Base-by-base conservation (phyloP, 2,329 filamentous ascomycete species). In the Penicillium sp. region DNA sequence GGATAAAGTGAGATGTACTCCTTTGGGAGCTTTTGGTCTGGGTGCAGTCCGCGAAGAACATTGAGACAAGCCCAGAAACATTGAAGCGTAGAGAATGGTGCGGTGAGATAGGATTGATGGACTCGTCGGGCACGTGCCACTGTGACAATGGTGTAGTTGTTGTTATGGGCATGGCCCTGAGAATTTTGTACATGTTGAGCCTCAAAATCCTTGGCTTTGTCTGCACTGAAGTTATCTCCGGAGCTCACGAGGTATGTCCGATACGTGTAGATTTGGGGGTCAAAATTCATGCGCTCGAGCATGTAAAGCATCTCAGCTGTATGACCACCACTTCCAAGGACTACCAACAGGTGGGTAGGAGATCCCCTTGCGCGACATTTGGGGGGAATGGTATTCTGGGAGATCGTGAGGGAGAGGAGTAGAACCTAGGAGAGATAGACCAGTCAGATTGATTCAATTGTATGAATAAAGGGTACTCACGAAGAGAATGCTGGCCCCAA, bases 261-360 rank as follows among this genome's bases (percentile, higher is more conserved):
- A 66, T 90, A 87, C 5, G 76, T 79, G 70, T 76, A 87, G 76
- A 68, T 74, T 71, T 53, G 71, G 44, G 62, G 79, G 44, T 76
- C 67, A 40, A 80, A 39, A 76, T 75, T 57, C 78, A 79, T 68
- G 83, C 84, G 63, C 82, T 83, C 64, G 80, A 99, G 84, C 79
- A 97, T 89, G 68, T 88, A 86, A 61, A 96, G 81, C 89, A 99
- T 96, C 75, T 99, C 94, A 47, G 91, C 87, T 0, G 94, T 97
- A 76, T 99, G 94, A 0, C 94, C 94, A 33, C 94, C 94, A 3
- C 90, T 95, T 51, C 94, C 94, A 25, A 97, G 87, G 27, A 97
- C 87, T 61, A 96, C 84, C 33, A 96, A 79, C 53, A 92, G 79
- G 72, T 92, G 86, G 7, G 80, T 79, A 27, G 78, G 77, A 4